phyloP scores from a whole-genome alignment of 1,284 basidiomycete species.

The Melampsora occidentalis region DNA sequence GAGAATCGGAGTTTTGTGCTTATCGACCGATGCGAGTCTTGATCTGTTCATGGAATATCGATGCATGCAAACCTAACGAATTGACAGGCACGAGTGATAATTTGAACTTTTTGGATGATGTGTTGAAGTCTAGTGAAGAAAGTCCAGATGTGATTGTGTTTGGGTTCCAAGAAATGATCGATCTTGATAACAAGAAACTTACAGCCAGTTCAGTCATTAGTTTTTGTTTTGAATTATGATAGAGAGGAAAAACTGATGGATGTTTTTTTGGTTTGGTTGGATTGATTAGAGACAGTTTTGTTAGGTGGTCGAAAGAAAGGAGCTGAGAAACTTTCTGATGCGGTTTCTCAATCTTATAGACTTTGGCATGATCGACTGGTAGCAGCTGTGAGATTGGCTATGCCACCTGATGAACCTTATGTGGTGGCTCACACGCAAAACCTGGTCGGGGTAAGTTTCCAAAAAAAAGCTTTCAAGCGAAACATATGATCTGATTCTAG shows the following conservation, averaged over 20 bases:
- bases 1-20: constrained; percentile 72
- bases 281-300: constrained; percentile 66
- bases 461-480: not conserved
- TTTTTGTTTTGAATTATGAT: not conserved
- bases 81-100: constrained; percentile 66
- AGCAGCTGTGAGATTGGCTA: constrained; percentile 66
- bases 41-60: constrained; percentile 91
- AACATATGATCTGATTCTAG: not conserved
- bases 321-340: constrained; percentile 64
- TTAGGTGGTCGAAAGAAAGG: constrained; percentile 68
- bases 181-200: constrained; percentile 84
- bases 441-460: constrained; percentile 65
- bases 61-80: constrained; percentile 75
- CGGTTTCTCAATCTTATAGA: constrained; percentile 77
- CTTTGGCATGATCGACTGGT: constrained; percentile 81
- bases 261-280: not conserved
- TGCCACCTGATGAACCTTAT: constrained; percentile 69
- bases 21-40: constrained; percentile 75
- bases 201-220: constrained; percentile 64
- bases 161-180: constrained; percentile 92
- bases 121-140: constrained; percentile 62
- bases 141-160: constrained; percentile 85
- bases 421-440: constrained; percentile 78
- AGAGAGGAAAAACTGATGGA: not conserved
- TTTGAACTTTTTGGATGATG: constrained; percentile 68